Evolutionary conservation across 2,329 filamentous ascomycete genomes (phyloP).

Genomic region (Colletotrichum gloeosporioides): DNA sequence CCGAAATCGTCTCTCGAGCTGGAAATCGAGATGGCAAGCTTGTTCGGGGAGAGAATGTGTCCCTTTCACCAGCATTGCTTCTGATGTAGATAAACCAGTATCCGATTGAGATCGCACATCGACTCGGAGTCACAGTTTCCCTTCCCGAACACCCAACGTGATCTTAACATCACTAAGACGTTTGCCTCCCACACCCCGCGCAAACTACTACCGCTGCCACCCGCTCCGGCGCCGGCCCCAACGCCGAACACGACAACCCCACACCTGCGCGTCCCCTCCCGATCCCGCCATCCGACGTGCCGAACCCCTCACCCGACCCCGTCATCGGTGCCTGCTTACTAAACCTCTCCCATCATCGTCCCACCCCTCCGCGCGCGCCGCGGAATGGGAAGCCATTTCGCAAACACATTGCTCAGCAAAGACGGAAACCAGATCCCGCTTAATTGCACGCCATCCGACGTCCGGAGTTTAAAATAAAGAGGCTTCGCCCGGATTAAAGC

Average conservation of each 20-base stretch:
- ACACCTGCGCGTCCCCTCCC: background rate
- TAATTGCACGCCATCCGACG: background rate
- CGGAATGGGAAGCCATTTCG: background rate
- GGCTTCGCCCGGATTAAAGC: background rate
- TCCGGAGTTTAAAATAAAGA: background rate
- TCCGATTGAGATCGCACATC: too few species aligned
- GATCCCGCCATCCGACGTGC: background rate
- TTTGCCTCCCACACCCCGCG: background rate
- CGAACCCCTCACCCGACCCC: background rate
- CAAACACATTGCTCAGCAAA: background rate
- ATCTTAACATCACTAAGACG: too few species aligned
- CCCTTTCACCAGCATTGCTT: too few species aligned
- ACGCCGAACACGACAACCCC: background rate
- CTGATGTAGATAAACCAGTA: too few species aligned
- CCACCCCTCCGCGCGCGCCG: background rate
- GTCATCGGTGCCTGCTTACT: background rate
- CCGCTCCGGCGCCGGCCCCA: background rate
- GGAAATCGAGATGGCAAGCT: too few species aligned
- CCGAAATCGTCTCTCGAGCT: too few species aligned
- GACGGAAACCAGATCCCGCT: background rate
- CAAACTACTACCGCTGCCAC: background rate
- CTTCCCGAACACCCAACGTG: too few species aligned
- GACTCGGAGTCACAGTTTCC: too few species aligned
- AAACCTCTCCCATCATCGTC: background rate
- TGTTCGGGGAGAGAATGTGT: too few species aligned